phyloP scores from a whole-genome alignment of 2,329 filamentous ascomycete species.

The Colletotrichum chlorophyti region DNA sequence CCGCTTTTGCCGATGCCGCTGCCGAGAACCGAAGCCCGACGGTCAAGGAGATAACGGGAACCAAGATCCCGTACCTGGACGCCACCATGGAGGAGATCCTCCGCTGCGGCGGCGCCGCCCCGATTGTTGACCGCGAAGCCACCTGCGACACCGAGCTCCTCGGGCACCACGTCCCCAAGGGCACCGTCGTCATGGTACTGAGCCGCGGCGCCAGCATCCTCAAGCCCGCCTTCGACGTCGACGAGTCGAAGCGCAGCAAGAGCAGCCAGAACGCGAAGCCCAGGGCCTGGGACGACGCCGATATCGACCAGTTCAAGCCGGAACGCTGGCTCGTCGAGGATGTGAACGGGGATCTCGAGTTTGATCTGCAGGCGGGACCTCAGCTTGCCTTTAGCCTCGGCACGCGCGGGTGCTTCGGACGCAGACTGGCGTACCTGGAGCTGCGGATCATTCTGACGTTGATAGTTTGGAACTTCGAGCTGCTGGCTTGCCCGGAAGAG shows the following conservation, averaged over 20 bases:
- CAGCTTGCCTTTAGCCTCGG: conserved; percentile 44
- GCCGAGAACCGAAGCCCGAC: conserved; percentile 35
- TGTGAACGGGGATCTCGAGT: conserved; percentile 29
- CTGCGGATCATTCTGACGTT: conserved; percentile 43
- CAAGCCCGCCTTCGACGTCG: conserved; percentile 34
- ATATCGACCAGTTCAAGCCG: conserved; percentile 40
- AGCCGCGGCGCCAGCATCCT: conserved; percentile 37
- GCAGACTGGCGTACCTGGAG: conserved; percentile 43
- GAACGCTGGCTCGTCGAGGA: conserved; percentile 44
- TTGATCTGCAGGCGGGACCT: conserved; percentile 42
- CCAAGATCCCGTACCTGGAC: conserved; percentile 42
- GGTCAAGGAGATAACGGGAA: conserved; percentile 36
- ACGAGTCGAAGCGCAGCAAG: conserved; percentile 36
- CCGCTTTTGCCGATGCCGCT: conserved; percentile 25
- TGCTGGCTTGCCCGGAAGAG: conserved; percentile 35
- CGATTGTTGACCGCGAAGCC: conserved; percentile 38
- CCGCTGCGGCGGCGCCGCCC: conserved; percentile 38
- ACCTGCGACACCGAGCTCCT: conserved; percentile 41
- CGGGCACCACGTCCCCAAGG: conserved; percentile 41
- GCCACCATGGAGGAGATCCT: conserved; percentile 45
- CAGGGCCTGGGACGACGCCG: conserved; percentile 39
- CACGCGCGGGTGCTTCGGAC: conserved; percentile 45
- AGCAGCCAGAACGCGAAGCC: conserved; percentile 34
- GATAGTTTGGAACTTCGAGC: conserved; percentile 46
- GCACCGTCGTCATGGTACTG: conserved; percentile 39